These are phyloP conservation scores for Pythium chondricola DNA, from an alignment of 352 stramenopile species.

Conservation along the genomic window DNA sequence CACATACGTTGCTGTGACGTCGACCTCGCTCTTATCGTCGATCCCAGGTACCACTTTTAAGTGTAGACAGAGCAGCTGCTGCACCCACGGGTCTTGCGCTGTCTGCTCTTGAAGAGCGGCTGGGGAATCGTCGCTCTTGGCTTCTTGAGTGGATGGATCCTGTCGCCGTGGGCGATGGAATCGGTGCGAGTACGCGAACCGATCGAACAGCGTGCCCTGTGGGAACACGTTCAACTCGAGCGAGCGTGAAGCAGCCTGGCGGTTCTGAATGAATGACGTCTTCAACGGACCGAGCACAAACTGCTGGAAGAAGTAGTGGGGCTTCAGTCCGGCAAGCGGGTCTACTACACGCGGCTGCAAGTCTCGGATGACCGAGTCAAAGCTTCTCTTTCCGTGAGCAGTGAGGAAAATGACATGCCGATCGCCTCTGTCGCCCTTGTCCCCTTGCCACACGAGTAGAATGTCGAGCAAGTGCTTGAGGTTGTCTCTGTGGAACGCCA, in stretches of 20 bases:
- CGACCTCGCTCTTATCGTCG: slow-evolving; percentile 1
- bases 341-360: not conserved
- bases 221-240: slow-evolving; percentile 14
- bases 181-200: slow-evolving; percentile 16
- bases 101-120: not conserved
- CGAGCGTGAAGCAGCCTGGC: not conserved
- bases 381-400: slow-evolving; percentile 14
- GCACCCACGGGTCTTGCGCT: not conserved
- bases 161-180: not conserved
- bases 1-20: slow-evolving; percentile 1
- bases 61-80: slow-evolving; percentile 5
- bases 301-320: slow-evolving; percentile 4
- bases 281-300: slow-evolving; percentile 18
- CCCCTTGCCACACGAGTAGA: slow-evolving; percentile 31
- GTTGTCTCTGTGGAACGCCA: slow-evolving; percentile 41
- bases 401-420: slow-evolving; percentile 9
- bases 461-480: slow-evolving; percentile 26
- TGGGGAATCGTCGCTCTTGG: not conserved
- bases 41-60: not conserved
- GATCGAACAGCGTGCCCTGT: slow-evolving; percentile 14
- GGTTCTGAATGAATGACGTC: not conserved
- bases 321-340: too few relatives aligned
- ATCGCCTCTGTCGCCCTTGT: not conserved
- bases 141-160: not conserved
- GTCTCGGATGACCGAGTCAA: slow-evolving; percentile 17